Base-by-base conservation (phyloP, 805 yeast species). In the Yarrowia hollandica region DNA sequence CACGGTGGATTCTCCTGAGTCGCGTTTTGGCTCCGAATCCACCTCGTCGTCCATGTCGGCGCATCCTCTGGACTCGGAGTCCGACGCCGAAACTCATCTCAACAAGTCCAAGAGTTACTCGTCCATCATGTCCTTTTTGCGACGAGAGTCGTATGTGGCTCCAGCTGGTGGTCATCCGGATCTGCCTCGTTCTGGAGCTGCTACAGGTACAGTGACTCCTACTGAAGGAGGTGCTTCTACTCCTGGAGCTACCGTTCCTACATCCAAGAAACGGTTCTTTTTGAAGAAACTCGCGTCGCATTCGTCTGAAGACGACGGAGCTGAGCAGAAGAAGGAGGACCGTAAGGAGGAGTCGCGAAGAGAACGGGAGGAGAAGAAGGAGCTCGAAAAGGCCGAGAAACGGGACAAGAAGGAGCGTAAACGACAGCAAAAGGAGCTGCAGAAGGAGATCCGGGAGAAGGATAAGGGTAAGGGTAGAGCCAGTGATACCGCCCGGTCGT, bases 81-180 rank as follows among this genome's bases (percentile, higher is more conserved):
- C 55, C 12, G 55, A 48, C 18, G 55, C 55, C 10, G 55, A 48
- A 22, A 19, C 55, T 11, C 28, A 33, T 22, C 55, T 48, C 30
- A 23, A 23, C 28, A 48, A 48, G 30, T 48, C 55, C 30, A 48
- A 48, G 55, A 48, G 55, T 22, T 48, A 48, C 30, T 48, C 55
- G 28, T 48, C 55, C 22, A 48, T 48, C 28, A 48, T 48, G 55
- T 48, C 55, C 3, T 48, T 48, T 8, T 12, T 31, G 16, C 28
- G 55, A 2, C 55, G 55, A 5, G 55, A 48, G 28, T 48, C 55
- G 19, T 31, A 48, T 16, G 55, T 31, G 15, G 39, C 39, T 22
- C 55, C 55, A 10, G 28, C 23, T 9, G 39, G 39, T 10, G 55
- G 15, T n/a, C 28, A 30, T n/a, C 6, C 30, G 1, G 55, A 48